Evolutionary conservation across 2,329 filamentous ascomycete species (phyloP).

Genomic region (Alternaria sp.): DNA sequence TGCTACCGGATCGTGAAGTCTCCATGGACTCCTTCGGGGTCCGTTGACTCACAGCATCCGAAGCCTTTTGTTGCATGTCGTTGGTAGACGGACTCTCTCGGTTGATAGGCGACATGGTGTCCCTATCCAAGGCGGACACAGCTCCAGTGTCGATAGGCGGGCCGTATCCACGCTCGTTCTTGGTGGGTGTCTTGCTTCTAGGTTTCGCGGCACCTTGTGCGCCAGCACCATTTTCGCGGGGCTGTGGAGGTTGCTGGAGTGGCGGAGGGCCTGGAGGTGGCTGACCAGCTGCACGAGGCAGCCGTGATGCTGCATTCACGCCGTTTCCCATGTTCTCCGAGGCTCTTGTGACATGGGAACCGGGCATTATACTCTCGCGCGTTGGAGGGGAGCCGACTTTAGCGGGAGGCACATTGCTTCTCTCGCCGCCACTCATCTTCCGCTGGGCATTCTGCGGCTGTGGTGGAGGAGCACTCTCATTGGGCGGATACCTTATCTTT

Average conservation of each 20-base stretch:
- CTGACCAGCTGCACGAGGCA: conserved; percentile 68
- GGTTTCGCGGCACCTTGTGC: conserved; percentile 25
- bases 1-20: conserved; percentile 45
- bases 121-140: conserved; percentile 56
- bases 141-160: conserved; percentile 55
- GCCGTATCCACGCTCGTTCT: conserved; percentile 57
- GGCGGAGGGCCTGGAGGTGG: conserved; percentile 70
- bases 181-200: conserved; percentile 62
- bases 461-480: conserved; percentile 63
- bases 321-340: conserved; percentile 46
- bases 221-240: conserved; percentile 57
- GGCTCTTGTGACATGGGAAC: conserved; percentile 46
- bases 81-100: conserved; percentile 45
- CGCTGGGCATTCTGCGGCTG: conserved; percentile 49
- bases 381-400: conserved; percentile 45
- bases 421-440: conserved; percentile 60
- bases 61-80: conserved; percentile 42
- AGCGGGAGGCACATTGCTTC: conserved; percentile 52
- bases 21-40: conserved; percentile 50
- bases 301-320: conserved; percentile 60
- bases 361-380: conserved; percentile 56
- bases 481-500: conserved; percentile 91
- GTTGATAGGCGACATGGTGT: conserved; percentile 58
- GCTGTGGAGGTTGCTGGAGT: conserved; percentile 68
- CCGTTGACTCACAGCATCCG: conserved; percentile 41